Base-by-base conservation (phyloP, 768 basidiomycete genomes). In the Podaxis sp. region DNA sequence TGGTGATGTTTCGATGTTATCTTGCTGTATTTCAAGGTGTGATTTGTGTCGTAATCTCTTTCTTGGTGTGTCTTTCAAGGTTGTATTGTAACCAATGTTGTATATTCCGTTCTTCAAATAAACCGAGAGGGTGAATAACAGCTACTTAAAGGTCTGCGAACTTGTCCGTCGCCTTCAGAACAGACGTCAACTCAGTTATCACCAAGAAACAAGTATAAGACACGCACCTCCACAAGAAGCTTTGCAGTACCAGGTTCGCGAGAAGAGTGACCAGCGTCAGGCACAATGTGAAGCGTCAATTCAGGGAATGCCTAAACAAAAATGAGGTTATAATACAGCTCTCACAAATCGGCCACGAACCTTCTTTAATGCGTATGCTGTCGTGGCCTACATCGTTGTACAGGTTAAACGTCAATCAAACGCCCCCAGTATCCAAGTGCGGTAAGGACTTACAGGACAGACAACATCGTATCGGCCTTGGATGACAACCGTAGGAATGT, bases 391-490 rank as follows among this genome's bases (percentile, higher is more conserved):
- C 44, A 46, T 54, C 17, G 28, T 13, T 33, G 38, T 56, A 42
- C 46, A 28, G 52, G 9, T 2, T 8, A 22, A 22, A 26, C 1
- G 9, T 7, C 13, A 28, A 12, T 4, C 19, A 52, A 57, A 30
- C 5, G 33, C 30, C 33, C n/a, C 24, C 17, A 55, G 28, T 19
- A 7, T 4, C 28, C 42, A 33, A 53, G 42, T 33, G 8, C 1
- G 8, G 6, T 8, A 55, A 17, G 46, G 17, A 66, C 84, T 40
- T 75, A 93, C 89, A 9, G 94, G 92, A 71, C 95, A 97, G 52
- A 97, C 84, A 13, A 92, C 85, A 68, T 96, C 95, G 69, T 96
- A 96, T 74, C 95, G 81, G 42, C 93, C 93, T 78, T 95, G 93
- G 3, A 95, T 83, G 44, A 92, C 83, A 56, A 89, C 79, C 8